A percentile compares a stretch with the other conserved stretches of the same genome.
Conservation (phyloP, 176 grass and related monocot genomes). For the Oryza brachyantha region DNA sequence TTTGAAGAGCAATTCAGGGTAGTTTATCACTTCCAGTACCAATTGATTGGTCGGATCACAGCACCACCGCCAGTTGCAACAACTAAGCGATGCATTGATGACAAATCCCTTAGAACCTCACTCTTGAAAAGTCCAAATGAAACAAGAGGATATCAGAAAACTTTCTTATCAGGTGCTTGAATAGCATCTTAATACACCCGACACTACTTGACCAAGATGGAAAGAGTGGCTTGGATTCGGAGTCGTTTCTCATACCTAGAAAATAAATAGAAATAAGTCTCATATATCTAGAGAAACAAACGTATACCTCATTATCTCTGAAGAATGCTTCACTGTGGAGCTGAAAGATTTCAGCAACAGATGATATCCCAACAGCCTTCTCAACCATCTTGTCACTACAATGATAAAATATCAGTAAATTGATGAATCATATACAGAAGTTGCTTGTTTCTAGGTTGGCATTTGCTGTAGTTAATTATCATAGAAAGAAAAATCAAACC, state of each 20-base stretch:
- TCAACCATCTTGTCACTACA: constrained; percentile 95
- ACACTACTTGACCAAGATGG: neutral
- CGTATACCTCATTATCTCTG: constrained; percentile 88
- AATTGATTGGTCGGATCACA: constrained; percentile 88
- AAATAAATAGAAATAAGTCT: neutral
- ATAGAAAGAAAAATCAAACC: constrained; percentile 47
- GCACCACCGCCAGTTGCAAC: constrained; percentile 94
- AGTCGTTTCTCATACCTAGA: neutral
- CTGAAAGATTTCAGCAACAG: constrained; percentile 93
- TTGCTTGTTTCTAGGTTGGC: constrained; percentile 20
- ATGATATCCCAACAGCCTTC: constrained; percentile 70
- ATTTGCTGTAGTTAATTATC: constrained; percentile 24
- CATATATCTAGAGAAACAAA: neutral
- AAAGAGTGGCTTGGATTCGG: neutral
- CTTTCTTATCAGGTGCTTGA: constrained; percentile 23
- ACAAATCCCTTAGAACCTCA: constrained; percentile 79
- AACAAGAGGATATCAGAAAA: constrained; percentile 43
- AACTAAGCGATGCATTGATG: constrained; percentile 80
- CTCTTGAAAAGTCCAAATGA: constrained; percentile 64
- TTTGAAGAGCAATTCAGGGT: constrained; percentile 27
- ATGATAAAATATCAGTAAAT: constrained; percentile 18
- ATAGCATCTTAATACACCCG: constrained; percentile 9
- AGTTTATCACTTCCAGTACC: constrained; percentile 56
- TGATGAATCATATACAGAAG: neutral
- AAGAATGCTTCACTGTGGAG: constrained; percentile 90